A percentile compares a stretch with the other conserved stretches of the same genome.
Evolutionary conservation across 768 basidiomycete genomes (phyloP).

Genomic region (Russula griseocarnosa): DNA sequence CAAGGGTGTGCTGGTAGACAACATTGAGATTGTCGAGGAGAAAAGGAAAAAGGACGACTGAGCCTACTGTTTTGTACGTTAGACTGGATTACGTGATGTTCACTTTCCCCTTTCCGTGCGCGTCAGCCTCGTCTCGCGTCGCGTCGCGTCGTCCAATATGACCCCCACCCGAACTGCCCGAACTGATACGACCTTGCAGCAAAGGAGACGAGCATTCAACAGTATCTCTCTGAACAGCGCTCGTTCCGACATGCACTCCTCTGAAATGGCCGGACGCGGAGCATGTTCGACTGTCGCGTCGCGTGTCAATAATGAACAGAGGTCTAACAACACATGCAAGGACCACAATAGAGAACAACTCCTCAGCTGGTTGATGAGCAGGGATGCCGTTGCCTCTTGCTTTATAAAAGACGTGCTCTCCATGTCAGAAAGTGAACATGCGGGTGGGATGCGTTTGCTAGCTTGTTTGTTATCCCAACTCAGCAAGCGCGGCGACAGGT

Average conservation of each 20-base stretch:
- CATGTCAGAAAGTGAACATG: slow-evolving; percentile 21
- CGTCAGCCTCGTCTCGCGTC: neutral
- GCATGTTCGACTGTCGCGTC: neutral
- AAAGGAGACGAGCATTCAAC: neutral
- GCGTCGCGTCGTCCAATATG: neutral
- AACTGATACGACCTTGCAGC: slow-evolving; percentile 9
- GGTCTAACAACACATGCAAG: neutral
- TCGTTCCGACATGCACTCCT: neutral
- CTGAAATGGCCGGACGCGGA: neutral
- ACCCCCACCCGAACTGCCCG: slow-evolving; percentile 13
- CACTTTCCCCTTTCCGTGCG: neutral
- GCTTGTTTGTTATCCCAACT: neutral
- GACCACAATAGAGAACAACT: slow-evolving; percentile 13
- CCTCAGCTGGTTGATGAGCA: slow-evolving; percentile 24
- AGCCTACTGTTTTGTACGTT: neutral
- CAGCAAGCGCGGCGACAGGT: slow-evolving; percentile 38
- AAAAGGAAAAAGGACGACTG: slow-evolving; percentile 66
- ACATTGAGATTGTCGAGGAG: slow-evolving; percentile 71
- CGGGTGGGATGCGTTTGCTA: slow-evolving; percentile 10
- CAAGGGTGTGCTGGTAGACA: slow-evolving; percentile 65
- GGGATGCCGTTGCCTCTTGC: slow-evolving; percentile 15
- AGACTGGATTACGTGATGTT: neutral
- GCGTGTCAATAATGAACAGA: slow-evolving; percentile 5
- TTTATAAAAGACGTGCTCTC: slow-evolving; percentile 22
- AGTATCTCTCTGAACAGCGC: slow-evolving; percentile 3